Conservation (phyloP, 192 early-diverging fungal species). For the Fimicolochytrium jonesii region DNA sequence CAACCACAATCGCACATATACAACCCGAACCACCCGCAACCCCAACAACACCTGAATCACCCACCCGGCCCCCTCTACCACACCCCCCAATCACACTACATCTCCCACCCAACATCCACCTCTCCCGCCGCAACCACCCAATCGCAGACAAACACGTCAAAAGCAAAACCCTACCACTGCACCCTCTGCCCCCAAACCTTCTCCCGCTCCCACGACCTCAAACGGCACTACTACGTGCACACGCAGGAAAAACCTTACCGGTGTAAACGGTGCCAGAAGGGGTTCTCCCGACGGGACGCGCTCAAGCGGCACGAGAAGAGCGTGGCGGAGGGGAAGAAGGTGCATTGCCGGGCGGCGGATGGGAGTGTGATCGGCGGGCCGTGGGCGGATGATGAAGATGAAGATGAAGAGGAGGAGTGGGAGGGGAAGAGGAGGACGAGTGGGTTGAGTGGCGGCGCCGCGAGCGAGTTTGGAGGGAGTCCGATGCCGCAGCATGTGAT, state of each 20-base stretch:
- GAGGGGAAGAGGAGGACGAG: no score
- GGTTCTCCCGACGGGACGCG: slow-evolving; percentile 48
- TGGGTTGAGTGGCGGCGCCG: no score
- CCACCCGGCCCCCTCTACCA: not conserved
- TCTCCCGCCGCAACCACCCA: not conserved
- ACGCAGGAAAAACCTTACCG: slow-evolving; percentile 42
- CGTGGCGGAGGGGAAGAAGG: slow-evolving; percentile 49
- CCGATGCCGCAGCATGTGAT: no score
- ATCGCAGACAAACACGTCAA: slow-evolving; percentile 8
- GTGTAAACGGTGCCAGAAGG: slow-evolving; percentile 44
- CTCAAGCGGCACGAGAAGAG: slow-evolving; percentile 45
- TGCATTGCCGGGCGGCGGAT: slow-evolving; percentile 33
- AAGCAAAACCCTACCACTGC: slow-evolving; percentile 34
- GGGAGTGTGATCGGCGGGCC: not conserved
- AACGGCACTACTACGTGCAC: slow-evolving; percentile 52
- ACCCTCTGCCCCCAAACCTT: slow-evolving; percentile 43
- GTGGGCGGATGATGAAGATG: slow-evolving; percentile 9
- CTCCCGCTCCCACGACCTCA: slow-evolving; percentile 42
- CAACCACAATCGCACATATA: not conserved
- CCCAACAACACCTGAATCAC: slow-evolving; percentile 14
- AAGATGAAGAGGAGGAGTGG: slow-evolving; percentile 20
- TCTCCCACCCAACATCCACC: no score
- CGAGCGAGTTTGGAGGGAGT: no score
- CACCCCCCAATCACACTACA: no score
- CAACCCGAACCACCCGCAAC: not conserved